These are phyloP conservation scores for Suhomyces wounanorum DNA, from an alignment of 1,139 yeast species.

Conservation along the genomic window DNA sequence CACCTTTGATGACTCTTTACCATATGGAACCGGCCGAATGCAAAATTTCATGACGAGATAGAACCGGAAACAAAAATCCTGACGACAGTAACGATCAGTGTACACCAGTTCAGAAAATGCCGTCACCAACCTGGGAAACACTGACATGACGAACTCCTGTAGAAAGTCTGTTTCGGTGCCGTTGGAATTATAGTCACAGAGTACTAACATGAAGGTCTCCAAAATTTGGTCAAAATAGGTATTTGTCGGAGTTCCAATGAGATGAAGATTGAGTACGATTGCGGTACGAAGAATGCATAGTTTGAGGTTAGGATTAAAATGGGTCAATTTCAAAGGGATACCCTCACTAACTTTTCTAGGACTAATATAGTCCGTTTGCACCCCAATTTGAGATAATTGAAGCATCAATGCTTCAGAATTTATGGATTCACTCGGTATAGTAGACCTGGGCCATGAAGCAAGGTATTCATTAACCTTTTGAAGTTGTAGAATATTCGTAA, in stretches of 20 bases:
- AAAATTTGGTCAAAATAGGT: constrained; percentile 7
- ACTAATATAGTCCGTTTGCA: constrained; percentile 2
- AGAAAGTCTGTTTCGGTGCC: constrained; percentile 12
- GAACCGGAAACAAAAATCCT: constrained; percentile 11
- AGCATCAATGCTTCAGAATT: neutral
- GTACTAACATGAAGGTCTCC: constrained; percentile 13
- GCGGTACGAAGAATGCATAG: constrained; percentile 12
- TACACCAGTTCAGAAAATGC: constrained; percentile 4
- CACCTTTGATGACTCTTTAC: neutral
- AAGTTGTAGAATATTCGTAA: constrained; percentile 9
- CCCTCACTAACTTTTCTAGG: constrained; percentile 5
- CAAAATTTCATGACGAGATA: constrained; percentile 7
- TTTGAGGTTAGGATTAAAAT: constrained; percentile 13
- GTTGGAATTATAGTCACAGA: constrained; percentile 18
- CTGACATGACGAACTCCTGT: constrained; percentile 11
- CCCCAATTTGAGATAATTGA: constrained; percentile 7
- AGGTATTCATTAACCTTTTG: constrained; percentile 6
- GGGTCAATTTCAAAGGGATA: constrained; percentile 16
- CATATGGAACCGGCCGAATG: constrained; percentile 3
- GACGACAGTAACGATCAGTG: constrained; percentile 2
- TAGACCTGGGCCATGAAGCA: neutral
- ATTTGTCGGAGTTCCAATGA: neutral
- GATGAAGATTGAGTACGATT: constrained; percentile 11
- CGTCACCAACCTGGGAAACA: constrained; percentile 13
- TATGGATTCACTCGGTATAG: neutral